Conservation (phyloP, 768 basidiomycete genomes). For the Daedaleopsis nitida region DNA sequence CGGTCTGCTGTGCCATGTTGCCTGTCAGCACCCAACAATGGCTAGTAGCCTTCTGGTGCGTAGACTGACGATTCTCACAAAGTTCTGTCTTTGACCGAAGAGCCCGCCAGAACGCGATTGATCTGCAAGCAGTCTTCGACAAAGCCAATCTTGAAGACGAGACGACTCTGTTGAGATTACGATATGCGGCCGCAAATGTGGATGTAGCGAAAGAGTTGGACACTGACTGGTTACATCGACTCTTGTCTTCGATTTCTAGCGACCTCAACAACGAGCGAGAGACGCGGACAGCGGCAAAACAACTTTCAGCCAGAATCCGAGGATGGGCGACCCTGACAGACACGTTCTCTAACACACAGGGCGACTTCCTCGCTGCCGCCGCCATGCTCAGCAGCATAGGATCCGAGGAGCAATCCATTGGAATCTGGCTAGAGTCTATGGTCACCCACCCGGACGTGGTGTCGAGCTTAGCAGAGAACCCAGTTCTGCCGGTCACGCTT, state of each 20-base stretch:
- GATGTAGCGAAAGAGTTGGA: conserved; percentile 61
- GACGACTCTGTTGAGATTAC: conserved; percentile 54
- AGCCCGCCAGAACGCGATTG: conserved; percentile 53
- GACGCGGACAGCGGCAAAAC: conserved; percentile 47
- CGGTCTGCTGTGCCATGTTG: conserved; percentile 61
- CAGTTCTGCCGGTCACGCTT: conserved; percentile 35
- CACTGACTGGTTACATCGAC: conserved; percentile 41
- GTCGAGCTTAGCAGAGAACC: conserved; percentile 45
- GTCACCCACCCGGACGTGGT: conserved; percentile 56
- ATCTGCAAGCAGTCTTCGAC: conserved; percentile 57
- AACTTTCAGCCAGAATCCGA: conserved; percentile 50
- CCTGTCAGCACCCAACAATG: conserved; percentile 61
- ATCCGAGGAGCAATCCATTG: conserved; percentile 65
- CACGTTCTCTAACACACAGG: conserved; percentile 54
- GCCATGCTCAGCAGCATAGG: conserved; percentile 61
- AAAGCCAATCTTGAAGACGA: conserved; percentile 50
- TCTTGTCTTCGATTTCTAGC: conserved; percentile 40
- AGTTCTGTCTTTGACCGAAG: neutral
- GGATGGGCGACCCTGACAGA: conserved; percentile 67
- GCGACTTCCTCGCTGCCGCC: conserved; percentile 51
- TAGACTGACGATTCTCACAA: conserved; percentile 10
- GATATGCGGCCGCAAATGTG: conserved; percentile 65
- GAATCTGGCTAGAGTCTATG: conserved; percentile 75
- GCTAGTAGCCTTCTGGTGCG: conserved; percentile 48
- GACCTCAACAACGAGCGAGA: conserved; percentile 41